Conservation (phyloP, 495 filamentous ascomycete genomes). For the Aspergillus hancockii region DNA sequence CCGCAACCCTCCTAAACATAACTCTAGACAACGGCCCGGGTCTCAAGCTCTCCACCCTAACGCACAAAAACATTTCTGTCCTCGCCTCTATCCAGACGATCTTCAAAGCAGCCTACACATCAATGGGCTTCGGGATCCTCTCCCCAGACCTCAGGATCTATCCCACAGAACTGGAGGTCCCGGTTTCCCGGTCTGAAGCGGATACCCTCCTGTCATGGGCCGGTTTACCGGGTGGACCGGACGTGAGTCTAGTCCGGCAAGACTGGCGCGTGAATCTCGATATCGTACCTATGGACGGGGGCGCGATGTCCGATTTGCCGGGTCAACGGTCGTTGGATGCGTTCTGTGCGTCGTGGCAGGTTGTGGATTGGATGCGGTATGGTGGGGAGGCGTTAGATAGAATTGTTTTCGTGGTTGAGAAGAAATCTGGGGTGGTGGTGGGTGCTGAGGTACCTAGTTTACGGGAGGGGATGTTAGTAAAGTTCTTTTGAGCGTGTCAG, state of each 20-base stretch:
- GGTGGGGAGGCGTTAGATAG: constrained; percentile 15
- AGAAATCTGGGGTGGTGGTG: constrained; percentile 8
- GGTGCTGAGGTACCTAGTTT: constrained; percentile 20
- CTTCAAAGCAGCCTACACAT: constrained; percentile 8
- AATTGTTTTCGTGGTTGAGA: constrained; percentile 21
- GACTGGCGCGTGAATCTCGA: constrained; percentile 20
- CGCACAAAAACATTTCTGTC: constrained; percentile 9
- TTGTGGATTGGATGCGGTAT: constrained; percentile 19
- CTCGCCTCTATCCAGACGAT: constrained; percentile 11
- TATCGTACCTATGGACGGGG: constrained; percentile 14
- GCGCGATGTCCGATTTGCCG: constrained; percentile 18
- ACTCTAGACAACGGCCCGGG: constrained; percentile 11
- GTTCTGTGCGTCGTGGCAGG: constrained; percentile 18
- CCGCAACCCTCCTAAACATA: background rate
- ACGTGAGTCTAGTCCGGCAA: constrained; percentile 4
- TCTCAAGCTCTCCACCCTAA: constrained; percentile 4
- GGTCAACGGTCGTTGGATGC: constrained; percentile 9
- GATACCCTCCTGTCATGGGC: background rate
- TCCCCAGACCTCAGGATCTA: constrained; percentile 13
- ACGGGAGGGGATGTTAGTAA: constrained; percentile 5
- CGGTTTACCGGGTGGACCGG: no score
- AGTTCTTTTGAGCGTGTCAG: background rate
- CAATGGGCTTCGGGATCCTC: constrained; percentile 15
- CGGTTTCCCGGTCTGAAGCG: constrained; percentile 4
- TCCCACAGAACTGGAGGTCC: constrained; percentile 13